Percentiles rank a stretch among this genome's conserved stretches.
phyloP scores from a whole-genome alignment of 331 rosid species.

The Prunus yedoensis region DNA sequence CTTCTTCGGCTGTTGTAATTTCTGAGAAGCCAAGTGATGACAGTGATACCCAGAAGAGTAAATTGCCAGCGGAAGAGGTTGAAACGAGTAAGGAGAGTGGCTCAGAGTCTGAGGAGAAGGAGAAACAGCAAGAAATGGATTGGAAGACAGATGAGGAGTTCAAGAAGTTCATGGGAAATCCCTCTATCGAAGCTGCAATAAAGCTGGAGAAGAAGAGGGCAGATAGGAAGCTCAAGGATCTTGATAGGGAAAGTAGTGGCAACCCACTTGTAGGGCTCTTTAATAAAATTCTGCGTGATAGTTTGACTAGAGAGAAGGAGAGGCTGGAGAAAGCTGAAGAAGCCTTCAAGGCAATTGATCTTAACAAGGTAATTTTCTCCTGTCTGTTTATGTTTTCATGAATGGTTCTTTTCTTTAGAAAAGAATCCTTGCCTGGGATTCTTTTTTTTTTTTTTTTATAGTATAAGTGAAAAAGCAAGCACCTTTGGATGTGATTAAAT shows the following conservation, averaged over 20 bases:
- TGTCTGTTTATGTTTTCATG: not conserved
- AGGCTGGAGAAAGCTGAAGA: conserved; percentile 69
- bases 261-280: conserved; percentile 55
- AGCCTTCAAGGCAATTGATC: conserved; percentile 76
- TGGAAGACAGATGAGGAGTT: conserved; percentile 93
- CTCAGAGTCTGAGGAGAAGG: conserved; percentile 26
- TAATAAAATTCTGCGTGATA: conserved; percentile 41
- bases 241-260: conserved; percentile 45
- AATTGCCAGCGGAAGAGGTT: conserved; percentile 17
- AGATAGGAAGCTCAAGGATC: conserved; percentile 81
- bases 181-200: conserved; percentile 86
- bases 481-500: not conserved
- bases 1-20: conserved; percentile 38
- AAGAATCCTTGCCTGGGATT: not conserved
- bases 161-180: conserved; percentile 92
- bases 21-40: conserved; percentile 35
- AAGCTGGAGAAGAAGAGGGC: conserved; percentile 90
- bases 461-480: not conserved
- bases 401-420: too few relatives aligned
- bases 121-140: conserved; percentile 67
- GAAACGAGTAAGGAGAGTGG: not conserved
- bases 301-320: conserved; percentile 57
- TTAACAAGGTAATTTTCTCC: conserved; percentile 54
- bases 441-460: not conserved
- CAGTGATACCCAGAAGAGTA: conserved; percentile 21